Evolutionary conservation across 495 filamentous ascomycete species (phyloP), one percentile per base, ranked within the genome.

Genomic region (Trichoderma parareesei): DNA sequence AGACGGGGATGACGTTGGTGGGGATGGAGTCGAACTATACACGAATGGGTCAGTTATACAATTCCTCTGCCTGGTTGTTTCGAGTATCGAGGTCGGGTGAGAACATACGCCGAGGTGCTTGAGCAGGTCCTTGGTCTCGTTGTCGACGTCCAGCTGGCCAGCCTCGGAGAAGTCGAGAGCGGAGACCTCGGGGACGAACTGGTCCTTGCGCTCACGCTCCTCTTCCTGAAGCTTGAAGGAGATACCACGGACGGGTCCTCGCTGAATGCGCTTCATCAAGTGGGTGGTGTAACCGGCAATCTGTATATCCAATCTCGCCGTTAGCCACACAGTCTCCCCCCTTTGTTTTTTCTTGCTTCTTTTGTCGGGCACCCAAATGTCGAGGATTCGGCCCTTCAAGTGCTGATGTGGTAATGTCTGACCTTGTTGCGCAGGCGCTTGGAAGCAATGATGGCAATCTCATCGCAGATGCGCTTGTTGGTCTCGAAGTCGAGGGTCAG

Each of bases 151-250:
- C 74, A 98, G 84, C 77, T 90, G 87, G 69, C 95, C 95, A 74
- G 82, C 87, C 83, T 97, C 94, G 73, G 85, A 88, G 83, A 96
- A 94, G 85, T 98, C 95, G 76, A 98, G 90, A 72, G 95, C 94
- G 49, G 95, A 98, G 71, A 98, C 83, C 82, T 98, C 94, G 70
- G 95, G 95, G 67, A 98, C 94, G 83, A 97, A 98, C 87, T 98
- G 95, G 85, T 98, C 94, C 89, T 98, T 98, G 75, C 94, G 88
- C 84, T 98, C 94, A 84, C 94, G 89, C 86, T 98, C 94, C 84
- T 98, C 94, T 84, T 98, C 94, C 85, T 98, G 94, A 63, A 98
- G 89, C 87, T 98, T 98, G 91, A 98, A 98, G 78, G 95, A 98
- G 82, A 98, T 98, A 86, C 94, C 94, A 73, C 94, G 94, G 80